Evolutionary conservation across 1,284 basidiomycete genomes (phyloP).

Genomic region (Ganoderma lucidum): DNA sequence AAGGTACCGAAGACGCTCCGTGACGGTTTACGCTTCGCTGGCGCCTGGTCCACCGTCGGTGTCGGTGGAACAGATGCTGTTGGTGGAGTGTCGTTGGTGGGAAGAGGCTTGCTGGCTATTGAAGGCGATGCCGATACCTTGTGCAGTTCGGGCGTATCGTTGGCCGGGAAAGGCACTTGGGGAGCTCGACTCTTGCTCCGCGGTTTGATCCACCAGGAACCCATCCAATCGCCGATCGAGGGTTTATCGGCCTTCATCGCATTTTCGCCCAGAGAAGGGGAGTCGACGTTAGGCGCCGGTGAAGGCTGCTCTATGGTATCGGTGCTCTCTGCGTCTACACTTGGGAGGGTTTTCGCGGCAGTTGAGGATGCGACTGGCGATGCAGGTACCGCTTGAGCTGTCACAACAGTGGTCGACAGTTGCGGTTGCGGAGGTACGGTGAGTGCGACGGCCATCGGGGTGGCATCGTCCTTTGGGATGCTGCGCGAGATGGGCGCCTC

Average conservation of each 20-base stretch:
- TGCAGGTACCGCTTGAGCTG: constrained; percentile 14
- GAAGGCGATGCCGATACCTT: constrained; percentile 22
- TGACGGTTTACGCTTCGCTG: constrained; percentile 50
- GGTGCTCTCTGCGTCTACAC: not conserved
- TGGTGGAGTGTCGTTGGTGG: constrained; percentile 29
- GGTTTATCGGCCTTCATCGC: constrained; percentile 37
- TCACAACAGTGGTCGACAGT: constrained; percentile 21
- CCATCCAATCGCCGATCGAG: constrained; percentile 67
- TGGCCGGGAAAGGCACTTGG: constrained; percentile 27
- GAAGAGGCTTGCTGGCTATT: not conserved
- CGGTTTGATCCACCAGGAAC: constrained; percentile 63
- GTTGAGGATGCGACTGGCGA: constrained; percentile 18
- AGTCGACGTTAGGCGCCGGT: not conserved
- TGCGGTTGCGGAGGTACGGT: constrained; percentile 17
- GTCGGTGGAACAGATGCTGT: constrained; percentile 19
- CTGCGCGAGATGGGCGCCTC: constrained; percentile 50
- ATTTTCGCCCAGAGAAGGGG: constrained; percentile 1
- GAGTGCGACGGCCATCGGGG: constrained; percentile 30
- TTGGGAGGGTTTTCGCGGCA: not conserved
- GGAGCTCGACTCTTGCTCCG: constrained; percentile 40
- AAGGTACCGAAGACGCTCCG: constrained; percentile 76
- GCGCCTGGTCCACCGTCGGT: constrained; percentile 26
- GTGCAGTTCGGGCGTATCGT: constrained; percentile 29
- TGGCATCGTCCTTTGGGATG: constrained; percentile 44
- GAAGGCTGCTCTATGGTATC: not conserved